These are phyloP conservation scores for Secale cereale DNA, from an alignment of 176 grass and related monocot genomes.

Conservation along the genomic window DNA sequence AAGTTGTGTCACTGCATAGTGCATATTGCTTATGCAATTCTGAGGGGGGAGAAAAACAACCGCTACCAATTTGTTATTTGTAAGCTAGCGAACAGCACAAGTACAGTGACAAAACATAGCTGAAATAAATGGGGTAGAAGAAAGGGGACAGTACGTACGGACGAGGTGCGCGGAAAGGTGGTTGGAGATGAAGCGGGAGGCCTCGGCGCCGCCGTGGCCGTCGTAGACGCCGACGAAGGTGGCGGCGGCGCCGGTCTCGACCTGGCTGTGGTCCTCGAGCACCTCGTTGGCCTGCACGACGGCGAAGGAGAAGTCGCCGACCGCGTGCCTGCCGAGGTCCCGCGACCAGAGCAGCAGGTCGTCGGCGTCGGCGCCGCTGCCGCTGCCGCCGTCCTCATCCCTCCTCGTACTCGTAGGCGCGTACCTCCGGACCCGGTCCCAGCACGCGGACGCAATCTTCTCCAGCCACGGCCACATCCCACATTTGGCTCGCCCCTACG, in stretches of 20 bases:
- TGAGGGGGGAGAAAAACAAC: neutral
- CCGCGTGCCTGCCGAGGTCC: constrained; percentile 67
- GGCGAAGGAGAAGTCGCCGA: constrained; percentile 88
- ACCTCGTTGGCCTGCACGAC: constrained; percentile 96
- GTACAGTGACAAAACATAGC: neutral
- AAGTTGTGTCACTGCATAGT: neutral
- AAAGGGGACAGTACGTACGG: constrained; percentile 40
- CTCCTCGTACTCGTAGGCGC: constrained; percentile 82
- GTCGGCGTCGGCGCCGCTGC: constrained; percentile 43
- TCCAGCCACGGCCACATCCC: constrained; percentile 92
- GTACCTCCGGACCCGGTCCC: constrained; percentile 87
- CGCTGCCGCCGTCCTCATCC: constrained; percentile 55
- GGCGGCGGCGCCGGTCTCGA: constrained; percentile 62
- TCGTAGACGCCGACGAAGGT: constrained; percentile 96
- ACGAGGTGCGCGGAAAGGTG: constrained; percentile 84
- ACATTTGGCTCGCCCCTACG: constrained; percentile 54
- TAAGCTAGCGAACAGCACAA: neutral
- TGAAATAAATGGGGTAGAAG: neutral
- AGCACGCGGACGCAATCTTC: constrained; percentile 80
- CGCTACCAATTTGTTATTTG: neutral
- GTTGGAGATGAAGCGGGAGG: constrained; percentile 83
- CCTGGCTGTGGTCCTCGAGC: constrained; percentile 96
- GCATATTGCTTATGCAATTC: neutral
- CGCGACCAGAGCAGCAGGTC: constrained; percentile 74
- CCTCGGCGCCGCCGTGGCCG: constrained; percentile 93